Conservation (phyloP, 352 stramenopile genomes). For the Achlya hypogyna region DNA sequence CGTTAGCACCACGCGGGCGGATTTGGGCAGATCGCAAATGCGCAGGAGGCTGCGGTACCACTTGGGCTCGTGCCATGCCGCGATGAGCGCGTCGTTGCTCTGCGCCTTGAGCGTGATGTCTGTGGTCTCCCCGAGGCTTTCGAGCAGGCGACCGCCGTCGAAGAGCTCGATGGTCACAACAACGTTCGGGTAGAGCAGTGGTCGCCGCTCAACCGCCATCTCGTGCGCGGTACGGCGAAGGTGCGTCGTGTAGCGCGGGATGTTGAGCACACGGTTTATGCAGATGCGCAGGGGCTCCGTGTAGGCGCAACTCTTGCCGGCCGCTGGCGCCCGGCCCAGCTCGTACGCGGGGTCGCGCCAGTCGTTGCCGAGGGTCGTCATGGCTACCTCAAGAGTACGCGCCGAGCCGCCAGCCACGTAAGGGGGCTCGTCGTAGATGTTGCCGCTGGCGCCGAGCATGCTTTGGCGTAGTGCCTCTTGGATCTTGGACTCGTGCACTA, state of each 20-base stretch:
- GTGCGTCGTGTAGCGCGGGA: slow-evolving; percentile 55
- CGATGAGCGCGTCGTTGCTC: slow-evolving; percentile 57
- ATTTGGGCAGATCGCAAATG: slow-evolving; percentile 53
- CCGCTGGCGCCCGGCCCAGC: too few species aligned
- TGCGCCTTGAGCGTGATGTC: slow-evolving; percentile 69
- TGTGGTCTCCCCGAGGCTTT: slow-evolving; percentile 55
- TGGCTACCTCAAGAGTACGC: not conserved
- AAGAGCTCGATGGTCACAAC: slow-evolving; percentile 71
- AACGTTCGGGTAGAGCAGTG: slow-evolving; percentile 50
- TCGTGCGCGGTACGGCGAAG: slow-evolving; percentile 64
- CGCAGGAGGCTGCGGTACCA: slow-evolving; percentile 77
- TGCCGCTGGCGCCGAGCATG: slow-evolving; percentile 22
- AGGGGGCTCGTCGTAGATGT: not conserved
- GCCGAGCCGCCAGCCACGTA: too few species aligned
- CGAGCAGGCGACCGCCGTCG: slow-evolving; percentile 59
- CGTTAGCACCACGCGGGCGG: slow-evolving; percentile 69
- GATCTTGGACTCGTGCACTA: slow-evolving; percentile 78
- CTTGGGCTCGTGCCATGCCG: slow-evolving; percentile 56
- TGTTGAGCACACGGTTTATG: slow-evolving; percentile 76
- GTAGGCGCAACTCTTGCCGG: slow-evolving; percentile 25
- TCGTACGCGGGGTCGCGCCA: not conserved
- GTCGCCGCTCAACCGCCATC: slow-evolving; percentile 34
- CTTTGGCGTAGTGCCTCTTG: slow-evolving; percentile 73
- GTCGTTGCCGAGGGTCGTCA: slow-evolving; percentile 6
- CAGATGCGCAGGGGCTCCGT: slow-evolving; percentile 59